Evolutionary conservation across 108 stramenopile genomes (phyloP), one percentile per base, ranked within the genome.

Genomic region (Stephanodiscus triporus): DNA sequence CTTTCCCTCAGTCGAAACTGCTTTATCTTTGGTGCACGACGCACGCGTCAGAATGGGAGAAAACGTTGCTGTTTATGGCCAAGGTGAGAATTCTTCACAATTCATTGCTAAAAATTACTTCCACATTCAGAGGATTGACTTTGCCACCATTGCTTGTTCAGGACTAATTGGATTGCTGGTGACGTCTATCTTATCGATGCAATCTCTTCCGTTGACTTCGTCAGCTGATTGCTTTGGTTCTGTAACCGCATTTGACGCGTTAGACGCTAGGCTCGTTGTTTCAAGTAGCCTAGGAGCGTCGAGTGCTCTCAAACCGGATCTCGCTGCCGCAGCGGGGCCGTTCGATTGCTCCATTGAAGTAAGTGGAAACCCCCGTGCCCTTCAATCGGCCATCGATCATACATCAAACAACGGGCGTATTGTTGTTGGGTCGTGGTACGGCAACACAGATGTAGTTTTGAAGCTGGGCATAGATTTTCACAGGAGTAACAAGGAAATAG

Each of bases 1-100:
- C 87, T 88, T 97, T 82, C 95, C 97, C 50, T 95, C 95, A 1
- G 91, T 97, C 9, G 97, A 97, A 77, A 97, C 97, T 29, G 95
- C 97, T 0, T 67, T 97, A 48, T 94, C 93, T 4, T 70, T 97
- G 16, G 93, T 96, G 0, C 97, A 97, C 63, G 97, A 97, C 72
- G 94, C 95, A 27, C 74, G 90, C 65, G 70, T 90, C 9, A 76
- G 89, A 62, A 42, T 93, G 9, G 97, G 97, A 65, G 97, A 97
- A 72, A 87, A 85, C 63, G 90, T 96, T 34, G 93, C 86, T 20
- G 93, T 97, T 7, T 93, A 83, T 70, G 97, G 97, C 1, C 95
- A 96, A 78, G 97, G 56, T 57, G 29, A 57, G 27, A 57, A 4
- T 2, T 29, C 13, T 29, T 24, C 27, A 11, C 10, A 40, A 11